A percentile compares a stretch with the other conserved stretches of the same genome.
Evolutionary conservation across 2,329 filamentous ascomycete genomes (phyloP).

Genomic region (Chalaropsis thielavioides): DNA sequence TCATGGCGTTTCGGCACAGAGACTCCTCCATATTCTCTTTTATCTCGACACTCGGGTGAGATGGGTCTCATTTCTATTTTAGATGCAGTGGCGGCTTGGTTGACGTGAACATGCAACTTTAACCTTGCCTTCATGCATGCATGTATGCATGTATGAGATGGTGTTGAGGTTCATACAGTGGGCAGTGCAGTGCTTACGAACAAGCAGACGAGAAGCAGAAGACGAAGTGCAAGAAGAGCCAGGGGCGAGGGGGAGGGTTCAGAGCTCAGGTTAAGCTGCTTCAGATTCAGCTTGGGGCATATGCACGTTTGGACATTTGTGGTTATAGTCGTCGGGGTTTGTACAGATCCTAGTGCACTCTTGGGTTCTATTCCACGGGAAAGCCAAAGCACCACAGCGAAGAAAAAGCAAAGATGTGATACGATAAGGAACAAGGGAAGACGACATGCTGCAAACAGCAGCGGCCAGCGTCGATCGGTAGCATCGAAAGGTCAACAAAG

Average conservation of each 20-base stretch:
- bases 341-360: background rate
- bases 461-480: background rate
- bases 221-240: background rate
- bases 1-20: background rate
- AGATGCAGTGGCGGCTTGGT: background rate
- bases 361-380: background rate
- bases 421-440: background rate
- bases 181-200: background rate
- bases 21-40: conserved; percentile 1
- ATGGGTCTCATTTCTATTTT: background rate
- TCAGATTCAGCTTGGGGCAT: conserved; percentile 7
- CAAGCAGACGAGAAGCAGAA: background rate
- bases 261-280: background rate
- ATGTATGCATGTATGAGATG: background rate
- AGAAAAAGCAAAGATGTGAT: background rate
- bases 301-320: conserved; percentile 5
- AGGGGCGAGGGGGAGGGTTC: background rate
- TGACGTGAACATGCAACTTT: conserved; percentile 3
- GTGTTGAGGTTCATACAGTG: background rate
- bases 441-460: background rate
- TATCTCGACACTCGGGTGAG: background rate
- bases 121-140: conserved; percentile 1
- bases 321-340: background rate
- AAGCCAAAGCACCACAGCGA: background rate
- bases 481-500: background rate